These are phyloP conservation scores for Laburnicola sp. DNA, from an alignment of 2,329 filamentous ascomycete species.

Conservation along the genomic window DNA sequence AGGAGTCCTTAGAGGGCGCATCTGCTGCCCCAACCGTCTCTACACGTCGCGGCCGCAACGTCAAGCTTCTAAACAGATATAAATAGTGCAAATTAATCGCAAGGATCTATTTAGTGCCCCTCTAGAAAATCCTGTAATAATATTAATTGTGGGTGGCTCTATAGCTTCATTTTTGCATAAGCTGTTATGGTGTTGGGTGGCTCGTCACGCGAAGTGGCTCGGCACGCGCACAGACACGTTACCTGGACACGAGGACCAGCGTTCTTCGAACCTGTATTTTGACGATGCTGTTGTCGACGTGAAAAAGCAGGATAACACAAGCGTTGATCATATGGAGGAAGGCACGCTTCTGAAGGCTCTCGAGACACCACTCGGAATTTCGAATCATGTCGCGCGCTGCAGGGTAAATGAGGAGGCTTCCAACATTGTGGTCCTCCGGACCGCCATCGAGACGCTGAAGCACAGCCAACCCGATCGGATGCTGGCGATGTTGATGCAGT, in stretches of 20 bases:
- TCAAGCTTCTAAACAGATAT: too few relatives aligned
- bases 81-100: too few relatives aligned
- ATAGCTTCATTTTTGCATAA: too few relatives aligned
- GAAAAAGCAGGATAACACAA: not conserved
- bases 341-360: conserved; percentile 1
- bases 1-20: too few relatives aligned
- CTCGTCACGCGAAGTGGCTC: too few relatives aligned
- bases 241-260: not conserved
- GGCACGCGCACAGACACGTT: too few relatives aligned
- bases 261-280: not conserved
- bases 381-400: not conserved
- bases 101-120: too few relatives aligned
- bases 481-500: not conserved
- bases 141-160: too few relatives aligned
- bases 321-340: not conserved
- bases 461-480: not conserved
- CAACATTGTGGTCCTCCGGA: not conserved
- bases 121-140: too few relatives aligned
- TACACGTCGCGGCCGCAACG: too few relatives aligned
- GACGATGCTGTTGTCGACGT: not conserved
- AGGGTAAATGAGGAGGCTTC: not conserved
- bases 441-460: not conserved
- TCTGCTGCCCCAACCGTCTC: too few relatives aligned
- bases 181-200: too few relatives aligned
- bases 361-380: not conserved